Percentiles rank a stretch among this genome's conserved stretches.
Evolutionary conservation across 495 filamentous ascomycete genomes (phyloP).

Genomic region (Neurospora tetraspora): DNA sequence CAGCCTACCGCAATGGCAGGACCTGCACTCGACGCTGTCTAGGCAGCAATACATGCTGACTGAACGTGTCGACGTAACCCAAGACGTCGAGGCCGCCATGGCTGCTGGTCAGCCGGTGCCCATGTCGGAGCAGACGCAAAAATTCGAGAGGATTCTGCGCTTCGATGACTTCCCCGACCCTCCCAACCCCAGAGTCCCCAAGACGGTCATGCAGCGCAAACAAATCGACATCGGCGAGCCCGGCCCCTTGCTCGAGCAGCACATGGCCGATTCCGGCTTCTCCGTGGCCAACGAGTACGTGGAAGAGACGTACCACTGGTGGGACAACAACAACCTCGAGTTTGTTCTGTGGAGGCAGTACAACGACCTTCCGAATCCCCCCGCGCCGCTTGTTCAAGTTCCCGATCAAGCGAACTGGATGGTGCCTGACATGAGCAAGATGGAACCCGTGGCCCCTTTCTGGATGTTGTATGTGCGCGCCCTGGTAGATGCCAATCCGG

Average conservation of each 20-base stretch:
- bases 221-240: slow-evolving; percentile 20
- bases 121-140: background rate
- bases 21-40: slow-evolving; percentile 29
- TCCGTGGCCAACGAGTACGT: slow-evolving; percentile 22
- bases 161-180: slow-evolving; percentile 39
- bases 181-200: slow-evolving; percentile 11
- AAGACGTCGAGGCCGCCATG: slow-evolving; percentile 20
- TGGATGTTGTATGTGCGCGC: slow-evolving; percentile 34
- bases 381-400: slow-evolving; percentile 4
- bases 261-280: slow-evolving; percentile 17
- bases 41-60: slow-evolving; percentile 33
- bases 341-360: slow-evolving; percentile 21
- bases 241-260: slow-evolving; percentile 1
- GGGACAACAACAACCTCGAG: slow-evolving; percentile 29
- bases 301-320: slow-evolving; percentile 36
- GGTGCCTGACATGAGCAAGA: slow-evolving; percentile 8
- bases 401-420: slow-evolving; percentile 6
- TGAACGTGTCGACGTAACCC: slow-evolving; percentile 26
- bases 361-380: slow-evolving; percentile 18
- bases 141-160: slow-evolving; percentile 18
- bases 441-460: slow-evolving; percentile 11
- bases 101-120: background rate
- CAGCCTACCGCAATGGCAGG: slow-evolving; percentile 18
- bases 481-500: slow-evolving; percentile 30
- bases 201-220: slow-evolving; percentile 29